These are phyloP conservation scores for Monilinia polystroma DNA, from an alignment of 2,329 filamentous ascomycete species.

Conservation along the genomic window DNA sequence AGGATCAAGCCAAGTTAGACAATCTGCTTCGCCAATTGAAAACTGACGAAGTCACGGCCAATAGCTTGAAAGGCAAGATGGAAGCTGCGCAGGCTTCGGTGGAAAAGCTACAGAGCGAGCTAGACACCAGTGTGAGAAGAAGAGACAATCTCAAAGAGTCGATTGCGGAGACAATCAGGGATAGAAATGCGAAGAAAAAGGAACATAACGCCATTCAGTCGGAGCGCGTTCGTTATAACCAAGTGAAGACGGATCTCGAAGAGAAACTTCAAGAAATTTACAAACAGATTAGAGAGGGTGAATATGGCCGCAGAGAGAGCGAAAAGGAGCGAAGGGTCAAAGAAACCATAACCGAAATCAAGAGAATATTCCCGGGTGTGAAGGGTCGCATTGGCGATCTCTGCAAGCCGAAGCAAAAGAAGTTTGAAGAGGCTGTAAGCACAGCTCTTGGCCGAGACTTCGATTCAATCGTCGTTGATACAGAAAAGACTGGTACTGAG, in stretches of 20 bases:
- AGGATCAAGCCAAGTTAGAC: slow-evolving; percentile 79
- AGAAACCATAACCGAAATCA: slow-evolving; percentile 81
- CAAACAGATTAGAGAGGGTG: slow-evolving; percentile 77
- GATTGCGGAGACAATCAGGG: slow-evolving; percentile 66
- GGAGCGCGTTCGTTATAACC: slow-evolving; percentile 75
- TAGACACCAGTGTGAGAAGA: slow-evolving; percentile 66
- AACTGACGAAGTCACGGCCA: slow-evolving; percentile 87
- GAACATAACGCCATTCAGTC: slow-evolving; percentile 84
- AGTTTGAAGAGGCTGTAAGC: slow-evolving; percentile 89
- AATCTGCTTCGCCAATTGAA: slow-evolving; percentile 86
- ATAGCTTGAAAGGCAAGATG: slow-evolving; percentile 84
- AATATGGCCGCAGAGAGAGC: slow-evolving; percentile 81
- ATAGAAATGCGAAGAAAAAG: slow-evolving; percentile 88
- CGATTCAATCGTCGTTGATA: slow-evolving; percentile 92
- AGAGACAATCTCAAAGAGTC: slow-evolving; percentile 60
- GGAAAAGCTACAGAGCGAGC: slow-evolving; percentile 71
- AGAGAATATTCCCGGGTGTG: slow-evolving; percentile 88
- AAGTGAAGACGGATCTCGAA: slow-evolving; percentile 83
- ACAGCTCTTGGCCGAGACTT: slow-evolving; percentile 91
- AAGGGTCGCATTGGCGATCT: slow-evolving; percentile 87
- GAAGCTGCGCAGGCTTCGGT: slow-evolving; percentile 73
- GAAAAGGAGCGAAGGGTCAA: slow-evolving; percentile 76
- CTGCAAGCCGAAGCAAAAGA: slow-evolving; percentile 95
- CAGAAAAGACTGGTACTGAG: slow-evolving; percentile 88
- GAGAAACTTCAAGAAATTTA: slow-evolving; percentile 84